phyloP scores from a whole-genome alignment of 2,329 filamentous ascomycete genomes.

The Chaetomium sp. region DNA sequence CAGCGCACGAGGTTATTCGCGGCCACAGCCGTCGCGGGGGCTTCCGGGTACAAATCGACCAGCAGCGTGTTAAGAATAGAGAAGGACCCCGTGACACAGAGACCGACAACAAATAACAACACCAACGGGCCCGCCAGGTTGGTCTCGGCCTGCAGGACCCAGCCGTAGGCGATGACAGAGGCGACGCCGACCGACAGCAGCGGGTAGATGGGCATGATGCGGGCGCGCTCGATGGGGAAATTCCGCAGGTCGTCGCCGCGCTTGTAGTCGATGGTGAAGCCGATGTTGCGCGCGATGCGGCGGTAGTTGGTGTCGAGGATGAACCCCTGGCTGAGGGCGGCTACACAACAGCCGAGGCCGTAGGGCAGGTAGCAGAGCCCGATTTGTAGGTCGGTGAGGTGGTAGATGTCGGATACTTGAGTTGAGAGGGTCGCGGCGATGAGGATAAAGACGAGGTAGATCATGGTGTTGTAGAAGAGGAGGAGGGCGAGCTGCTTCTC shows the following conservation, averaged over 20 bases:
- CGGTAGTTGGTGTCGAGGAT: slow-evolving; percentile 63
- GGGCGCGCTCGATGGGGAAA: slow-evolving; percentile 50
- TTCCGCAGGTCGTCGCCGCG: slow-evolving; percentile 45
- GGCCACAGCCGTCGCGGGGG: slow-evolving; percentile 56
- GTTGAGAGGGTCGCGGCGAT: slow-evolving; percentile 48
- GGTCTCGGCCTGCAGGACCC: slow-evolving; percentile 46
- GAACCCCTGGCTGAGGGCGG: slow-evolving; percentile 50
- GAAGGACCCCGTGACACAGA: slow-evolving; percentile 55
- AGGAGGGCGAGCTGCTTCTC: slow-evolving; percentile 54
- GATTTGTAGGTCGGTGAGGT: slow-evolving; percentile 44
- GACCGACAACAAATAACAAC: slow-evolving; percentile 50
- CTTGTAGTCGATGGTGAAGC: slow-evolving; percentile 54
- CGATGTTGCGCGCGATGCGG: slow-evolving; percentile 55
- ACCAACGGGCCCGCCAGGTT: slow-evolving; percentile 50
- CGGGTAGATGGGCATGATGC: slow-evolving; percentile 49
- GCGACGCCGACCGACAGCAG: slow-evolving; percentile 48
- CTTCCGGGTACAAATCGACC: slow-evolving; percentile 55
- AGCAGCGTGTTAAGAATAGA: slow-evolving; percentile 57
- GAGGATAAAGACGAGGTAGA: slow-evolving; percentile 52
- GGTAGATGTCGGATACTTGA: slow-evolving; percentile 45
- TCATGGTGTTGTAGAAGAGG: slow-evolving; percentile 44
- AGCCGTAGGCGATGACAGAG: slow-evolving; percentile 50
- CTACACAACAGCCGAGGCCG: slow-evolving; percentile 43
- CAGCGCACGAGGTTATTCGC: slow-evolving; percentile 60
- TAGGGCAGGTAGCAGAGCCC: slow-evolving; percentile 51